Conservation (phyloP, 805 yeast species). For the Candida morakotiae region DNA sequence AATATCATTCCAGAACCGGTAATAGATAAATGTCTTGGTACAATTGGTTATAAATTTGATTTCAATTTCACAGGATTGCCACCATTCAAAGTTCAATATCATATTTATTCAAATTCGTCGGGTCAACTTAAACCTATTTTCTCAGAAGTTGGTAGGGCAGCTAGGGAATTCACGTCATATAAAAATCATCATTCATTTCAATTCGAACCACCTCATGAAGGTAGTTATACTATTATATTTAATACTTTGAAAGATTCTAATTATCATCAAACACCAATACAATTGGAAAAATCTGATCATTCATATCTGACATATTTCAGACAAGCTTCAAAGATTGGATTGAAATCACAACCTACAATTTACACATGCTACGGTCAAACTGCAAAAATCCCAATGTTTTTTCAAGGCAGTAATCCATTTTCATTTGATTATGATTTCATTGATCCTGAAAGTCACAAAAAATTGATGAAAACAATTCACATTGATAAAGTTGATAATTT, state of each 20-base stretch:
- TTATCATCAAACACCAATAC: slow-evolving; percentile 45
- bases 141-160: slow-evolving; percentile 25
- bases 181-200: slow-evolving; percentile 34
- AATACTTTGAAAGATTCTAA: slow-evolving; percentile 54
- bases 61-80: slow-evolving; percentile 78
- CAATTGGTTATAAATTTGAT: slow-evolving; percentile 68
- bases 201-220: slow-evolving; percentile 77
- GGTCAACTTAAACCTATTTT: slow-evolving; percentile 29
- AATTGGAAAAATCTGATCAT: slow-evolving; percentile 34
- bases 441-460: slow-evolving; percentile 30
- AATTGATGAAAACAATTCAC: slow-evolving; percentile 21
- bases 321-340: slow-evolving; percentile 51
- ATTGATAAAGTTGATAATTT: slow-evolving; percentile 30
- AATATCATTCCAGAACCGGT: slow-evolving; percentile 53
- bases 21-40: slow-evolving; percentile 86
- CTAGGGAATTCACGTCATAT: slow-evolving; percentile 25
- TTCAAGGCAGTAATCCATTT: slow-evolving; percentile 82
- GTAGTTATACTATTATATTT: slow-evolving; percentile 74
- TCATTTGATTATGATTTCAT: slow-evolving; percentile 64
- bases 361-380: slow-evolving; percentile 28
- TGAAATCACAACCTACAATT: slow-evolving; percentile 16
- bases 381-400: slow-evolving; percentile 45
- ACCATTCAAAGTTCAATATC: slow-evolving; percentile 69
- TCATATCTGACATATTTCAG: slow-evolving; percentile 69
- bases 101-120: slow-evolving; percentile 46